Evolutionary conservation across 768 basidiomycete species (phyloP).

Genomic region (Strobilomyces dryophilus): DNA sequence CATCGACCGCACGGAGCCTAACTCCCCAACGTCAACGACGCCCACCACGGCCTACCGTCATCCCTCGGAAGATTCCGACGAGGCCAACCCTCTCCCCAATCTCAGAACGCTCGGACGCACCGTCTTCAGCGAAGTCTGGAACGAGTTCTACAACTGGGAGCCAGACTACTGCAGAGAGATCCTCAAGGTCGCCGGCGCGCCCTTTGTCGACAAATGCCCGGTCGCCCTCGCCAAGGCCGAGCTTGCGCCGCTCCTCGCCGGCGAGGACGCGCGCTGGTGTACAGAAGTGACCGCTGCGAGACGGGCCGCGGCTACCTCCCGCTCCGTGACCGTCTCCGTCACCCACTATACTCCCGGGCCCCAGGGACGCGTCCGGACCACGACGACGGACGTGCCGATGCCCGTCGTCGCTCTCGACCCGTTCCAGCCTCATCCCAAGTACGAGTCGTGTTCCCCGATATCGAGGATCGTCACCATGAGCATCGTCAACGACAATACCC

Average conservation of each 20-base stretch:
- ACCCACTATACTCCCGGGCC: not conserved
- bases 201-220: constrained; percentile 6
- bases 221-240: constrained; percentile 10
- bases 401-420: constrained; percentile 15
- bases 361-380: not conserved
- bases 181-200: constrained; percentile 15
- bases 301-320: not conserved
- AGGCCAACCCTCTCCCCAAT: not conserved
- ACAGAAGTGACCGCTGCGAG: not conserved
- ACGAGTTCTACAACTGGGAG: constrained; percentile 47
- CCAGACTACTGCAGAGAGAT: constrained; percentile 24
- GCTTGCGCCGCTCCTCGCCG: constrained; percentile 4
- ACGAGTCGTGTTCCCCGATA: constrained; percentile 46
- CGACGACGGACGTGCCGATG: constrained; percentile 4
- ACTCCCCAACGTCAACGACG: constrained; percentile 7
- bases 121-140: constrained; percentile 39
- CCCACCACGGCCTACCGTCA: not conserved
- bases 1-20: constrained; percentile 25
- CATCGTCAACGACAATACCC: not conserved
- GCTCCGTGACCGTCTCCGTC: constrained; percentile 3
- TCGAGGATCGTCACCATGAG: constrained; percentile 29
- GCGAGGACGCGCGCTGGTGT: not conserved
- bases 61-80: not conserved
- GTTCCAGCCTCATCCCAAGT: constrained; percentile 28
- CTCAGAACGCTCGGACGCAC: constrained; percentile 18